Evolutionary conservation across 352 stramenopile genomes (phyloP), one percentile per base, ranked within the genome.

Genomic region (Phytopythium oedochilum): DNA sequence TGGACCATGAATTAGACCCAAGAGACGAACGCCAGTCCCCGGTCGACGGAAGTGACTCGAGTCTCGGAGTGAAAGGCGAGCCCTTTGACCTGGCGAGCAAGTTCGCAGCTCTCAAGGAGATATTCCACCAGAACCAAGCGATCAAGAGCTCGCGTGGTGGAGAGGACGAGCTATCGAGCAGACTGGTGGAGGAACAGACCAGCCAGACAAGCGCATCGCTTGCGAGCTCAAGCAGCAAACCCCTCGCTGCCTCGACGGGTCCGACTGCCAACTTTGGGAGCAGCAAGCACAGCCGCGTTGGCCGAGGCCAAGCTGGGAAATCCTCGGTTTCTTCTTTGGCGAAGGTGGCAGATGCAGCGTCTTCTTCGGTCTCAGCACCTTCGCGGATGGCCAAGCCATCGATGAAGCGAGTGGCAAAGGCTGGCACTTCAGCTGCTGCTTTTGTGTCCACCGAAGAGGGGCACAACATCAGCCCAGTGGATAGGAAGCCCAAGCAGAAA

Each of bases 21-120:
- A 23, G n/a, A 2, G 45, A 9, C 9, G 14, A 12, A 9, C 2
- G 15, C 17, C 44, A 51, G n/a, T 12, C 8, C 20, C 25, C 18
- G 18, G 45, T 18, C 28, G n/a, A 15, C 28, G 29, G n/a, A 2
- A 3, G 15, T n/a, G 23, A 10, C 2, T 11, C 10, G 20, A 15
- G 11, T 15, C 4, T 1, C 28, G 29, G 14, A 2, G 7, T 15
- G 6, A 5, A 11, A 22, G 34, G 11, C 8, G 32, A 25, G 4
- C 5, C 35, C 0, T 31, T 46, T 12, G 49, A 55, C 35, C 49
- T 89, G 25, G 56, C 68, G n/a, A 67, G 67, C 46, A 88, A 89
- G 56, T 91, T 88, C 63, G 71, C 83, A 48, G 55, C 77, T 36
- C 53, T 91, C 18, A 91, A 89, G 67, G 40, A 53, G 12, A 56